Evolutionary conservation across 2,329 filamentous ascomycete genomes (phyloP).

Genomic region (Aspergillus sp.): DNA sequence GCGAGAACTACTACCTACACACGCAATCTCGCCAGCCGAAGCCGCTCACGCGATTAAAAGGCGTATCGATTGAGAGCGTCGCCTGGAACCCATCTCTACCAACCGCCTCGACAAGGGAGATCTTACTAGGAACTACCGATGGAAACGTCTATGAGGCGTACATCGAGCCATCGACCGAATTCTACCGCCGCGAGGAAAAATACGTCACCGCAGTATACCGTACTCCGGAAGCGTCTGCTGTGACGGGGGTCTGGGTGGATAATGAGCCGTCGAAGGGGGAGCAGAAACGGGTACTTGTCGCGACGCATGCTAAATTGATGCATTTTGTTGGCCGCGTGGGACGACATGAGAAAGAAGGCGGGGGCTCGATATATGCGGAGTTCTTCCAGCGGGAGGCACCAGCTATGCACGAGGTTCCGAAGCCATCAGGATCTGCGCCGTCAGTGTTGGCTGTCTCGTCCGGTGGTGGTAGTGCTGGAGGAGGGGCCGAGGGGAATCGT

Average conservation of each 20-base stretch:
- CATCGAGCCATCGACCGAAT: conserved; percentile 88
- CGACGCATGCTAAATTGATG: conserved; percentile 67
- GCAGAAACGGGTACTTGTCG: conserved; percentile 66
- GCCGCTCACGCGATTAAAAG: conserved; percentile 70
- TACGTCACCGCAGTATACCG: conserved; percentile 80
- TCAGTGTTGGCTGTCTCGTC: conserved; percentile 70
- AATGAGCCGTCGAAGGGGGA: conserved; percentile 60
- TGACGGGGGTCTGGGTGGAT: conserved; percentile 82
- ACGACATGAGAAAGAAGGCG: conserved; percentile 64
- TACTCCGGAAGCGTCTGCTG: conserved; percentile 63
- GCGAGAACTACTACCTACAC: conserved; percentile 97
- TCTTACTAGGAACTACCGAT: conserved; percentile 82
- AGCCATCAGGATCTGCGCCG: conserved; percentile 50
- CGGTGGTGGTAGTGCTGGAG: conserved; percentile 36
- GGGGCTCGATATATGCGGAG: conserved; percentile 74
- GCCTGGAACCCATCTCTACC: conserved; percentile 93
- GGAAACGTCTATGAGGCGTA: conserved; percentile 92
- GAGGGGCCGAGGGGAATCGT: conserved; percentile 25
- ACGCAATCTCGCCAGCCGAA: conserved; percentile 87
- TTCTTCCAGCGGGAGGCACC: conserved; percentile 84
- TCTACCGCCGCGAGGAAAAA: conserved; percentile 90
- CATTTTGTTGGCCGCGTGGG: conserved; percentile 75
- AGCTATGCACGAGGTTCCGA: conserved; percentile 62
- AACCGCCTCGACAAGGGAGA: conserved; percentile 89
- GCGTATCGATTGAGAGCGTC: conserved; percentile 77